Evolutionary conservation across 192 early-diverging fungal species (phyloP), one percentile per base, ranked within the genome.

Genomic region (Spinellus fusiger): DNA sequence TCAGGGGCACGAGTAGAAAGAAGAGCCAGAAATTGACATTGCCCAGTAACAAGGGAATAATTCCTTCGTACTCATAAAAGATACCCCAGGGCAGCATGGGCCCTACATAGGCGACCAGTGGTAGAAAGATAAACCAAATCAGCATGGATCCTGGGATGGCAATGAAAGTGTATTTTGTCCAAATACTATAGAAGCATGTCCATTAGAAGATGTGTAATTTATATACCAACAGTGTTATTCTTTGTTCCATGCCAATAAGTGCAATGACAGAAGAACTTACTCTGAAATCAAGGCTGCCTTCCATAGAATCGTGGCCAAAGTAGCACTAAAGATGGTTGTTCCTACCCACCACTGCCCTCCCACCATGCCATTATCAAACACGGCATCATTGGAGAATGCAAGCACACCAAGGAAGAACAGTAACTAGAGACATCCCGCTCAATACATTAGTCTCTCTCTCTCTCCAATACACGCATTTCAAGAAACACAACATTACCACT

Each of bases 291-390:
- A 62, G 23, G 89, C 89, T 0, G 91, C 94, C 77, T 97, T 98
- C 65, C 85, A 77, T 16, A 95, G 81, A 54, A 98, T 92, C 0
- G 93, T 93, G 15, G 88, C 81, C 40, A 98, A 75, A 52, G 93
- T 92, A 1, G 85, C 77, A 5, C 92, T 96, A 76, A 92, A 98
- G 25, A 95, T 75, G 62, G 89, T 92, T 46, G 89, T 85, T 55
- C 95, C 93, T 66, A 94, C 84, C 32, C 90, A 77, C 95, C 95
- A 98, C 28, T 90, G 89, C 48, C 93, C 93, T 38, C 87, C 87
- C 18, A 81, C 62, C 27, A 73, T 71, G 5, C 95, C 95, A 49
- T 84, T 79, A 49, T 62, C 50, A 46, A 92, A 79, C 35, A 91
- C 80, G 22, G 78, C 65, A 46, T 86, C 89, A 59, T 88, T 76